phyloP scores from a whole-genome alignment of 208 protist species.

The Leishmania gerbilli region DNA sequence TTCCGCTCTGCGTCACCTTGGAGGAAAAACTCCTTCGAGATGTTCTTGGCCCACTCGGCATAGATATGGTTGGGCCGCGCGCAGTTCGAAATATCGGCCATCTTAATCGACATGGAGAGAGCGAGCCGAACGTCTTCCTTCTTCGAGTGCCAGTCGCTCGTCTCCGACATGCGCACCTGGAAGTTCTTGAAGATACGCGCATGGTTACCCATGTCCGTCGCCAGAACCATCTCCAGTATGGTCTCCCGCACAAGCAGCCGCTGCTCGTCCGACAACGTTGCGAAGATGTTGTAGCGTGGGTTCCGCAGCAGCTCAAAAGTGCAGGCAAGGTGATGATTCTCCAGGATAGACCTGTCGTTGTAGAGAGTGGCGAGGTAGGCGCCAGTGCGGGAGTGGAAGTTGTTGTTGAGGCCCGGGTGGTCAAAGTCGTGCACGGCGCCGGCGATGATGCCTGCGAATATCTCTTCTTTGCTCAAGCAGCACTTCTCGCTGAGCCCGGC shows the following conservation, averaged over 20 bases:
- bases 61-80: conserved; percentile 87
- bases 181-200: conserved; percentile 88
- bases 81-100: conserved; percentile 95
- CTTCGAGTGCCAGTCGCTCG: conserved; percentile 69
- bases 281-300: conserved; percentile 86
- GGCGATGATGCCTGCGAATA: conserved; percentile 89
- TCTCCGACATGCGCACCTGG: conserved; percentile 70
- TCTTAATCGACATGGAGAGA: conserved; percentile 93
- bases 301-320: conserved; percentile 87
- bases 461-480: conserved; percentile 85
- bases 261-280: conserved; percentile 74
- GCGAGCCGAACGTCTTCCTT: conserved; percentile 89
- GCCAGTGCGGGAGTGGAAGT: conserved; percentile 94
- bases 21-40: conserved; percentile 92
- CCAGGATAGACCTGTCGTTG: conserved; percentile 94
- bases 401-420: conserved; percentile 97
- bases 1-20: conserved; percentile 92
- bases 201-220: conserved; percentile 95
- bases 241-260: conserved; percentile 80
- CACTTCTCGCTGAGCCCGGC: conserved; percentile 73
- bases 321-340: conserved; percentile 93
- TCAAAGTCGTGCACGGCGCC: conserved; percentile 96
- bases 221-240: conserved; percentile 93
- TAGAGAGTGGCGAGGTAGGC: conserved; percentile 92
- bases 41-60: conserved; percentile 91